Conservation (phyloP, 768 basidiomycete genomes). For the Hortiboletus campestris region DNA sequence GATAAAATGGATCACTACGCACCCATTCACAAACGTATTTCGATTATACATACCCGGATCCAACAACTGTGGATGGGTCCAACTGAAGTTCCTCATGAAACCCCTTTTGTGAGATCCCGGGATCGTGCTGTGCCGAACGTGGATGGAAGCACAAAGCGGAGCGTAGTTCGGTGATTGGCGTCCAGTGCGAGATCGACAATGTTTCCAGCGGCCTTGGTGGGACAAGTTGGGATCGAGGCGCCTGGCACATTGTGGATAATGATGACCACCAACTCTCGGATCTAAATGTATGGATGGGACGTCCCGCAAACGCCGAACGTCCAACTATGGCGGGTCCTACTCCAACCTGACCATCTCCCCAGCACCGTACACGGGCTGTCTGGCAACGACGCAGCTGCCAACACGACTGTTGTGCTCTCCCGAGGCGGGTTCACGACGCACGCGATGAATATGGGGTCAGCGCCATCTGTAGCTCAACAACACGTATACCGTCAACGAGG, state of each 20-base stretch:
- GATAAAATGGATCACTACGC: slow-evolving; percentile 16
- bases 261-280: too few species aligned
- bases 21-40: slow-evolving; percentile 40
- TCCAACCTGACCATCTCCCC: slow-evolving; percentile 76
- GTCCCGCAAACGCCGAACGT: too few species aligned
- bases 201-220: slow-evolving; percentile 30
- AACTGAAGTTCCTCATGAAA: slow-evolving; percentile 34
- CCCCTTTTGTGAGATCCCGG: slow-evolving; percentile 22
- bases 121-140: slow-evolving; percentile 20
- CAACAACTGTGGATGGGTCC: slow-evolving; percentile 28
- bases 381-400: slow-evolving; percentile 68
- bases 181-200: slow-evolving; percentile 35
- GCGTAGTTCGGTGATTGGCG: slow-evolving; percentile 22
- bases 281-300: too few species aligned
- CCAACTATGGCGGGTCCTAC: too few species aligned
- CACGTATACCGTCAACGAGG: slow-evolving; percentile 74
- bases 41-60: slow-evolving; percentile 36
- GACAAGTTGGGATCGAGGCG: slow-evolving; percentile 20
- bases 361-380: slow-evolving; percentile 59
- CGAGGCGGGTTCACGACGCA: slow-evolving; percentile 88
- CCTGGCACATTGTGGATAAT: too few species aligned
- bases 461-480: slow-evolving; percentile 78
- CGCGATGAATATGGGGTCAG: slow-evolving; percentile 88
- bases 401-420: slow-evolving; percentile 71
- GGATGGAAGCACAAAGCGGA: slow-evolving; percentile 28